Evolutionary conservation across 176 grass and related monocot genomes (phyloP).

Genomic region (Zoysia japonica): DNA sequence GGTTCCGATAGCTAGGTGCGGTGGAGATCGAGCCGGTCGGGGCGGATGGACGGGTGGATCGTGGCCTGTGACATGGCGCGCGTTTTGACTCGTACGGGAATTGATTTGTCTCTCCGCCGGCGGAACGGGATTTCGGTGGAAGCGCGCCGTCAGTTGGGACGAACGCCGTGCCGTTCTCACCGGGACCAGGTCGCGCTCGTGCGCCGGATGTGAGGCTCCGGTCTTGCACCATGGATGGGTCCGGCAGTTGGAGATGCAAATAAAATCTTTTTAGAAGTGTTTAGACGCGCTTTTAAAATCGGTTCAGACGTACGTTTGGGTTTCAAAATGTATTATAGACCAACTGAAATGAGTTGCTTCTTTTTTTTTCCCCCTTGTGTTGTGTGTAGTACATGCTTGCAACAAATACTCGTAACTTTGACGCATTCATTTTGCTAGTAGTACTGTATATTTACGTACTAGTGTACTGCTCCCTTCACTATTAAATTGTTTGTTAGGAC

Average conservation of each 20-base stretch:
- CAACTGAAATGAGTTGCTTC: not conserved
- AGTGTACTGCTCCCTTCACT: no score
- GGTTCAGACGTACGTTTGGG: slow-evolving; percentile 1
- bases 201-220: not conserved
- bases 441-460: no score
- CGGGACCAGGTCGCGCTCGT: not conserved
- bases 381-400: no score
- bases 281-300: not conserved
- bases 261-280: not conserved
- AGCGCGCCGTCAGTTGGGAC: not conserved
- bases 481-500: no score
- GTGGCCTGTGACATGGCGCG: slow-evolving; percentile 31
- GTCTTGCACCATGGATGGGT: no score
- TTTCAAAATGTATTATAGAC: not conserved
- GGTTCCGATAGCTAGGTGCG: slow-evolving; percentile 11
- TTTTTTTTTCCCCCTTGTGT: not conserved
- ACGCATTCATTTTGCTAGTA: not conserved
- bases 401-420: not conserved
- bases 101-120: not conserved
- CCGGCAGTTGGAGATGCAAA: not conserved
- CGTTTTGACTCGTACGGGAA: not conserved
- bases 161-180: slow-evolving; percentile 26
- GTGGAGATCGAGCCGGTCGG: not conserved
- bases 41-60: slow-evolving; percentile 25
- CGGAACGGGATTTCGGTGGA: not conserved